Evolutionary conservation across 2,329 filamentous ascomycete genomes (phyloP).

Genomic region (Hypoxylon sp.): DNA sequence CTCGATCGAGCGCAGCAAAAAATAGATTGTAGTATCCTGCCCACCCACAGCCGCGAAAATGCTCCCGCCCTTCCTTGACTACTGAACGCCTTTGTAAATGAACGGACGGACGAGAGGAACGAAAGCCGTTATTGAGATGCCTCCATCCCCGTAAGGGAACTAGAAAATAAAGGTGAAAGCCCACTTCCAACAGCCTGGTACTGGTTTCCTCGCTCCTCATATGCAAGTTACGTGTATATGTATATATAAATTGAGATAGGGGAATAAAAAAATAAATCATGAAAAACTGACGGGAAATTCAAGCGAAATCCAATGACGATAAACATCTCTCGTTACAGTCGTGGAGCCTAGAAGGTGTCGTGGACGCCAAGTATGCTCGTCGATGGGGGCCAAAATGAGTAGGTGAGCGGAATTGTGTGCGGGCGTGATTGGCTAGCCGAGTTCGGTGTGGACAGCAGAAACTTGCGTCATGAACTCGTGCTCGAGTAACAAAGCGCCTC

Average conservation of each 20-base stretch:
- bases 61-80: constrained; percentile 37
- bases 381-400: constrained; percentile 24
- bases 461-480: constrained; percentile 35
- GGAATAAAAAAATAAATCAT: constrained; percentile 19
- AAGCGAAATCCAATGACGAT: constrained; percentile 32
- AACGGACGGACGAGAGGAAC: constrained; percentile 33
- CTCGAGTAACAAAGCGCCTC: constrained; percentile 32
- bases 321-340: constrained; percentile 43
- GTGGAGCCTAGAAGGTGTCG: constrained; percentile 22
- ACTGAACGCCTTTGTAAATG: constrained; percentile 42
- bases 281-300: constrained; percentile 28
- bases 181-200: constrained; percentile 42
- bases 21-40: constrained; percentile 24
- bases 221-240: constrained; percentile 44
- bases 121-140: constrained; percentile 22
- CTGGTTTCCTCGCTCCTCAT: constrained; percentile 43
- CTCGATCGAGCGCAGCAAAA: constrained; percentile 33
- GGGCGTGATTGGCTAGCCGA: constrained; percentile 30
- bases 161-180: constrained; percentile 22
- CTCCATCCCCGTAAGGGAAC: constrained; percentile 14
- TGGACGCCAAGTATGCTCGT: constrained; percentile 15
- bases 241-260: constrained; percentile 36
- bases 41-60: constrained; percentile 38
- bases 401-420: constrained; percentile 14
- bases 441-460: constrained; percentile 25